Base-by-base conservation (phyloP, 139 green algal genomes). In the Coelastrella sp. region DNA sequence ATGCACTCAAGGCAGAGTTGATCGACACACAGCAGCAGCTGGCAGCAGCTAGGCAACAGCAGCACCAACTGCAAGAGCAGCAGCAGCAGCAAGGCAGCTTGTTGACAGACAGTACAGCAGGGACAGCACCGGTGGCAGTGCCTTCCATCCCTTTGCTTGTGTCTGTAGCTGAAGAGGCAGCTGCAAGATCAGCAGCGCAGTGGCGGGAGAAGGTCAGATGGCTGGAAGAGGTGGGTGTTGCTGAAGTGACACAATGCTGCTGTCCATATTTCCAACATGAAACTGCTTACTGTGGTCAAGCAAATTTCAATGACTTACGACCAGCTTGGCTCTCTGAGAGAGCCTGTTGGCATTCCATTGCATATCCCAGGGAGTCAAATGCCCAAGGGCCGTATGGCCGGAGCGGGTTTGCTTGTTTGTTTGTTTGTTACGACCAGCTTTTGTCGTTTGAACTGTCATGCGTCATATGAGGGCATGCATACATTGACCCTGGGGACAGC, bases 111-210 rank as follows among this genome's bases (percentile, higher is more conserved):
- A 15, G 27, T 19, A 15, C 48, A 67, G 48, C 48, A 51, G 43
- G 25, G 3, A 2, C 3, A 11, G 13, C 48, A 11, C 13, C 48
- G 17, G 17, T 11, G 13, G 48, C 37, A 17, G 34, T 71, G 51
- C 34, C 75, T 21, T 13, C 50, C 8, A 43, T 41, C 25, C 53
- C 51, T 19, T 25, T 59, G 37, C 27, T 84, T 57, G 57, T 84
- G 38, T 57, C 57, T 25, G 15, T 74, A 5, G 41, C 59, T 43
- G 59, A 72, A n/a, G 77, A 72, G 57, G 77, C 77, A 27, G 77
- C 77, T 27, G 57, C 23, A 9, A 23, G 59, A 5, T 57, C 73
- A 41, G 77, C 57, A 4, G n/a, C 21, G 0, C 30, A 35, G 34
- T 74, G 77, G 77, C 21, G 45, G 59, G 53, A 67, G 23, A 37